Base-by-base conservation (phyloP, 1,284 basidiomycete genomes). In the Apiotrichum porosum region DNA sequence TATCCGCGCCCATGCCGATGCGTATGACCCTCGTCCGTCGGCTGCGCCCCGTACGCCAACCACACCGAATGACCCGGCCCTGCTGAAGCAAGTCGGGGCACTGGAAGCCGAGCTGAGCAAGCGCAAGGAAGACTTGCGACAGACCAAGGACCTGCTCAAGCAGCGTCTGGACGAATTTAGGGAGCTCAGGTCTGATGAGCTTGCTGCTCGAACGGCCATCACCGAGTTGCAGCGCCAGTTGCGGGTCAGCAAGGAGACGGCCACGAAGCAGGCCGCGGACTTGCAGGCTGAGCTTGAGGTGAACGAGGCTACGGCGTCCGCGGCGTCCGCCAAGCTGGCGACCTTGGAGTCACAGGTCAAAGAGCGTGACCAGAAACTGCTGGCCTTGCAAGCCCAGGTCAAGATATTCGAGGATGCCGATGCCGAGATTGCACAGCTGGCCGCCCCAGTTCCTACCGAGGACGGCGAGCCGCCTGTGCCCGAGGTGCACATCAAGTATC, bases 1-100 rank as follows among this genome's bases (percentile, higher is more conserved):
- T 17, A 32, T 47, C 6, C 41, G 44, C 13, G 15, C 6, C 13
- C 47, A 49, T 19, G 47, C 40, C n/a, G 42, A 40, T n/a, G 14
- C 34, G 23, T 39, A 33, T 18, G 39, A 42, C 23, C 28, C 39
- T 26, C 5, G 3, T 4, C n/a, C 5, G 10, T n/a, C 18, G 18
- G 17, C 6, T 5, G 5, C 32, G n/a, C n/a, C n/a, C n/a, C n/a
- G n/a, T n/a, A n/a, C n/a, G n/a, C n/a, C n/a, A n/a, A n/a, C n/a
- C n/a, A n/a, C n/a, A n/a, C n/a, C n/a, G n/a, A n/a, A n/a, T n/a
- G n/a, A n/a, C n/a, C n/a, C n/a, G n/a, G n/a, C n/a, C n/a, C n/a
- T n/a, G n/a, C n/a, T n/a, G n/a, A n/a, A n/a, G n/a, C n/a, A n/a
- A n/a, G n/a, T n/a, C n/a, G n/a, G n/a, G n/a, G n/a, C n/a, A n/a